A percentile compares a stretch with the other conserved stretches of the same genome.
These are phyloP conservation scores for Nakaseomyces bracarensis DNA, from an alignment of 1,139 yeast species.

Conservation along the genomic window DNA sequence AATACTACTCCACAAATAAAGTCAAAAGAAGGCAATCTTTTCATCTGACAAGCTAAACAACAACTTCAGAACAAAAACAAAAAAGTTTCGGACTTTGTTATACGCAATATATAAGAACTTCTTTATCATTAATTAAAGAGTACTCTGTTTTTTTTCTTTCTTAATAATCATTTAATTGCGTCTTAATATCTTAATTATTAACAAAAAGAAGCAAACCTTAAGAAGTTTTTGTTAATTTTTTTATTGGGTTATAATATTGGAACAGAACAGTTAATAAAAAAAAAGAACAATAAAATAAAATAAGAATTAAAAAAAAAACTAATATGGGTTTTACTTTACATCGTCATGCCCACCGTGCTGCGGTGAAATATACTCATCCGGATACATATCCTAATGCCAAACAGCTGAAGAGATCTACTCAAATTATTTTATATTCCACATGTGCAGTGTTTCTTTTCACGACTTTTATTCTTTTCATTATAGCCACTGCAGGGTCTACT, in stretches of 20 bases:
- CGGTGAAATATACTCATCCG: constrained; percentile 8
- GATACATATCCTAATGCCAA: constrained; percentile 5
- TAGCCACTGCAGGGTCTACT: constrained; percentile 29
- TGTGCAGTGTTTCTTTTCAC: constrained; percentile 20
- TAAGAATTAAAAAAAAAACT: not conserved
- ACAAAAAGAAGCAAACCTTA: not conserved
- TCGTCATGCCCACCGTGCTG: constrained; percentile 8
- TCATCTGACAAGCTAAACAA: no score
- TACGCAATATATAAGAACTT: no score
- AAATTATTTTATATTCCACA: not conserved
- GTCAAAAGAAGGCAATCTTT: no score
- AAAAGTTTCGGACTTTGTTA: not conserved
- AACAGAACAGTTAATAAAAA: not conserved
- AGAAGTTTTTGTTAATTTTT: not conserved
- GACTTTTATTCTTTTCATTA: constrained; percentile 16
- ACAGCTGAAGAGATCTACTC: not conserved
- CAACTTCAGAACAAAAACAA: not conserved
- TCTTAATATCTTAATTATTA: no score
- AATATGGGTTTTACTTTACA: constrained; percentile 1
- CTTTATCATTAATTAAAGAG: no score
- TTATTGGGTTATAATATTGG: not conserved
- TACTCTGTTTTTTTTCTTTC: no score
- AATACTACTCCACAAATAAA: not conserved
- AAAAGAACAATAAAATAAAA: not conserved
- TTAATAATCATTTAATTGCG: no score